Evolutionary conservation across 2,329 filamentous ascomycete genomes (phyloP).

Genomic region (Colletotrichum sp.): DNA sequence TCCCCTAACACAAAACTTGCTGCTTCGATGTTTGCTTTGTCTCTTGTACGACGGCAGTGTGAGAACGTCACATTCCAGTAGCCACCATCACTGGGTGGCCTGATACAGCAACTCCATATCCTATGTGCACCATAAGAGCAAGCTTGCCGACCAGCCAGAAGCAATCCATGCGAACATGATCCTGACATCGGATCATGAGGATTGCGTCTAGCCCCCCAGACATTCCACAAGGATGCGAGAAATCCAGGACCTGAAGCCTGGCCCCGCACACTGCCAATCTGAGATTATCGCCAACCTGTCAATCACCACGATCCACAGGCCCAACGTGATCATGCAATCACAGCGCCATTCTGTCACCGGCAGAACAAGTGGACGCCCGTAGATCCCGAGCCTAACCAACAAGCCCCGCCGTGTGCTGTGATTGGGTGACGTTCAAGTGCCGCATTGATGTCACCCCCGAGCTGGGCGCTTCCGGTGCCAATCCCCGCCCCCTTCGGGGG

Average conservation of each 20-base stretch:
- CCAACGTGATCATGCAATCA: background rate
- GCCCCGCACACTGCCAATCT: background rate
- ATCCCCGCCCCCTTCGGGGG: constrained; percentile 7
- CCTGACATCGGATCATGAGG: background rate
- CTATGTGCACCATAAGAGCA: background rate
- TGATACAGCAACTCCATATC: background rate
- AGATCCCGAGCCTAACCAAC: constrained; percentile 12
- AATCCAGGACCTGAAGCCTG: background rate
- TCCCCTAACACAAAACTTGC: background rate
- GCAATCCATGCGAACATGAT: background rate
- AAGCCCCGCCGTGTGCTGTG: background rate
- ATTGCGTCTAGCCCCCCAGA: background rate
- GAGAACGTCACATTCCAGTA: background rate
- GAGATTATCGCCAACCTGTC: background rate
- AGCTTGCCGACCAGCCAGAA: background rate
- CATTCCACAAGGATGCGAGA: background rate
- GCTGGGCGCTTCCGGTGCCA: constrained; percentile 20
- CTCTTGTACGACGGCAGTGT: background rate
- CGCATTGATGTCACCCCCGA: background rate
- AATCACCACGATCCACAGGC: background rate
- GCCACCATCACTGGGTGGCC: background rate
- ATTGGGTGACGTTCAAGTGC: background rate
- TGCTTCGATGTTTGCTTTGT: background rate
- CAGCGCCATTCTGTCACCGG: background rate
- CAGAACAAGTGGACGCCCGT: background rate